Conservation (phyloP, 1,284 basidiomycete genomes). For the Cystobasidium pallidum region DNA sequence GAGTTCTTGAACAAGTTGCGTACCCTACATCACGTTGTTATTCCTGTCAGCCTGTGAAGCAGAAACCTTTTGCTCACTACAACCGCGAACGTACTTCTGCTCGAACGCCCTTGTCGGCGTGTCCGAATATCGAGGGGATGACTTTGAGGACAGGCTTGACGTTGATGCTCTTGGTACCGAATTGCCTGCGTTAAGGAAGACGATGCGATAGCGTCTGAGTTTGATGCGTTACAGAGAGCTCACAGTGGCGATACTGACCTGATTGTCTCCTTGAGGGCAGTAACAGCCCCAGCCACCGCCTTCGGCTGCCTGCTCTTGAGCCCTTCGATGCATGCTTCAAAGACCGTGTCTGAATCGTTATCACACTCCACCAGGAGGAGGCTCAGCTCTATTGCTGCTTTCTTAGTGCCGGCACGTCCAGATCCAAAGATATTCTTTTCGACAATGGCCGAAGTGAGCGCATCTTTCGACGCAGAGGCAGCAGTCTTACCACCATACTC, state of each 20-base stretch:
- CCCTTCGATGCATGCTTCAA: conserved; percentile 80
- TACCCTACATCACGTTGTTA: too few species aligned
- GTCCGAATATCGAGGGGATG: conserved; percentile 90
- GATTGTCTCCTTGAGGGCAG: conserved; percentile 77
- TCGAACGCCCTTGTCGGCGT: conserved; percentile 94
- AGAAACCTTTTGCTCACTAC: too few species aligned
- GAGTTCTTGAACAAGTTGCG: conserved; percentile 71
- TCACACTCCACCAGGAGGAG: conserved; percentile 93
- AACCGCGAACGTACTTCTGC: conserved; percentile 71
- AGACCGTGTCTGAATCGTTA: conserved; percentile 72
- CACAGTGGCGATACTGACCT: conserved; percentile 60
- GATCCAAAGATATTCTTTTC: conserved; percentile 91
- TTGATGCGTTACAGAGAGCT: background rate
- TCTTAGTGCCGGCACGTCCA: conserved; percentile 85
- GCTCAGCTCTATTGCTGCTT: conserved; percentile 80
- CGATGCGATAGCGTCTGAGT: background rate
- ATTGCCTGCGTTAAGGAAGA: conserved; percentile 63
- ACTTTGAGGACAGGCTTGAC: conserved; percentile 77
- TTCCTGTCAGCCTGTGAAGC: background rate
- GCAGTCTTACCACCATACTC: conserved; percentile 88
- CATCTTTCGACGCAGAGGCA: conserved; percentile 66
- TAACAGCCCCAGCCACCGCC: conserved; percentile 78
- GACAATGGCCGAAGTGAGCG: conserved; percentile 81
- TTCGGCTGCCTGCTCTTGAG: conserved; percentile 94
- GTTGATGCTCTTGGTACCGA: conserved; percentile 77